These are phyloP conservation scores for Lumnitzera littorea DNA, from an alignment of 345 rosid species.

Conservation along the genomic window DNA sequence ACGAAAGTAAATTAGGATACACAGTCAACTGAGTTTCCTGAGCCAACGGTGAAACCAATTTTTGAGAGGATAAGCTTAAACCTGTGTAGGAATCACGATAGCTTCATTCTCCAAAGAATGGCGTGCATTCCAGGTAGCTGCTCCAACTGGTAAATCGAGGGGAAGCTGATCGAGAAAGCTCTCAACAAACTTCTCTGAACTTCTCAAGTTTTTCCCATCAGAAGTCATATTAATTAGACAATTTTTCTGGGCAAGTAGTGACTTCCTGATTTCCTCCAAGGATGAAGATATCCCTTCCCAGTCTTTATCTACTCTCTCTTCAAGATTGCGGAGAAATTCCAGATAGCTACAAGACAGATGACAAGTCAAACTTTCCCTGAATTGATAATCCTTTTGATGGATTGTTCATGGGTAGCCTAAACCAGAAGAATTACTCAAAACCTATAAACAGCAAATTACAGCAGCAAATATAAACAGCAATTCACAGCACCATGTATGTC, in stretches of 20 bases:
- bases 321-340: slow-evolving; percentile 73
- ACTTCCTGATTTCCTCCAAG: slow-evolving; percentile 75
- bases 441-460: no score
- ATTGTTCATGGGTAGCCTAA: no score
- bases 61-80: slow-evolving; percentile 9
- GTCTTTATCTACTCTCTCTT: slow-evolving; percentile 76
- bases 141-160: slow-evolving; percentile 32
- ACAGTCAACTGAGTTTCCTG: background rate
- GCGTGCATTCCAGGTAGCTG: slow-evolving; percentile 47
- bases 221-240: slow-evolving; percentile 90
- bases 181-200: slow-evolving; percentile 51
- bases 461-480: no score
- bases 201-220: slow-evolving; percentile 59
- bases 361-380: background rate
- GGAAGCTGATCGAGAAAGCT: slow-evolving; percentile 91
- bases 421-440: no score
- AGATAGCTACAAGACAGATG: slow-evolving; percentile 49
- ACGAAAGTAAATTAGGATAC: slow-evolving; percentile 1
- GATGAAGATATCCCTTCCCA: slow-evolving; percentile 87
- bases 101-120: slow-evolving; percentile 77
- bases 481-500: no score
- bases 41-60: no score
- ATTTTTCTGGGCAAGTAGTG: slow-evolving; percentile 65
- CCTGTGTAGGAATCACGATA: slow-evolving; percentile 92
- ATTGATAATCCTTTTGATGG: no score